Base-by-base conservation (phyloP, 2,329 filamentous ascomycete genomes). In the Scedosporium dehoogii region DNA sequence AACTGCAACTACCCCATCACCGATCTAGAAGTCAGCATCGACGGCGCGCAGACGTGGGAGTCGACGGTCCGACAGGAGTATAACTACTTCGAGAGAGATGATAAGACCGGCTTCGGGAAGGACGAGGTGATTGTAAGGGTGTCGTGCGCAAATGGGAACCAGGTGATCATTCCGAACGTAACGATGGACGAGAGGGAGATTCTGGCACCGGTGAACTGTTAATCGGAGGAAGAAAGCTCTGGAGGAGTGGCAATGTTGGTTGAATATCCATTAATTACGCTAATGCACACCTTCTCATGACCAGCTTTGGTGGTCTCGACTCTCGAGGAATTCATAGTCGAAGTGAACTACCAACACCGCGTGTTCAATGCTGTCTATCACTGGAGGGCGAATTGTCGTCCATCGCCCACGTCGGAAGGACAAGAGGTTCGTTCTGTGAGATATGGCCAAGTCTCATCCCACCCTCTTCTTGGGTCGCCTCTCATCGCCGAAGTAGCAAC, bases 61-160 rank as follows among this genome's bases (percentile, higher is more conserved):
- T 44, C 53, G 18, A 66, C 65, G 2, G 64, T 63, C n/a, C 62
- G 65, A 2, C 46, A 65, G 33, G 57, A 59, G 23, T 63, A 63
- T 44, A 68, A 68, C 60, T 68, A 63, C 64, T 68, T 67, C 60
- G 66, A 68, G 64, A 64, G 59, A 51, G 64, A 64, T 10, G 62
- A 65, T 4, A 63, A 63, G 41, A 65, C 62, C n/a, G 67, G 67
- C 10, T 68, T 66, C 56, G 61, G 53, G 7, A 62, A 63, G 25
- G 66, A 68, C 29, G 60, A 41, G 6, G 65, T 68, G 9, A 64
- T 60, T 18, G 62, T 68, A 2, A 62, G 66, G 14, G 59, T 68
- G 9, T 66, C 63, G 5, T 68, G 66, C 59, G 66, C 67, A 33
- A 68, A 68, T 59, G 66, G 66, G n/a, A 63, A 63, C 42, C 63